Percentiles rank a stretch among this genome's conserved stretches.
Evolutionary conservation across 106 monocot species (phyloP).

Genomic region (Apostasia ramifera): DNA sequence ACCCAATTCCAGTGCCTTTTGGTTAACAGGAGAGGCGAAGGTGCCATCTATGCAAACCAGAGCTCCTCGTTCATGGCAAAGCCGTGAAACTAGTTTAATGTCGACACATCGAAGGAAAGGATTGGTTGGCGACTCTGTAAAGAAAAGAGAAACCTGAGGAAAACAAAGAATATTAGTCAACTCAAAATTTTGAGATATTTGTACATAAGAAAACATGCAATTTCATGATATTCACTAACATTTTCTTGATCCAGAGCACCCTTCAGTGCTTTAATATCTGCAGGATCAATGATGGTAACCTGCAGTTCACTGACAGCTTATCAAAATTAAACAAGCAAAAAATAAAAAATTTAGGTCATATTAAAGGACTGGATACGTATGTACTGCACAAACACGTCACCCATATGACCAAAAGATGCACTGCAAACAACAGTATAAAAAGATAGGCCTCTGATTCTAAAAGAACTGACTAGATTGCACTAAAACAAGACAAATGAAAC

Average conservation of each 20-base stretch:
- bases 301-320: constrained; percentile 21
- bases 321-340: not conserved
- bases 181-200: not conserved
- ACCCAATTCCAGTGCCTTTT: constrained; percentile 83
- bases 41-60: constrained; percentile 95
- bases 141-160: constrained; percentile 87
- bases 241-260: constrained; percentile 63
- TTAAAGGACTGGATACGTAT: not conserved
- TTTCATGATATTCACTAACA: constrained; percentile 26
- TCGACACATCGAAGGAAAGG: constrained; percentile 93
- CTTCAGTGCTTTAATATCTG: constrained; percentile 66
- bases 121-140: constrained; percentile 96
- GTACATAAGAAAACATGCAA: not conserved
- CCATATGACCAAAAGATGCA: too few species aligned
- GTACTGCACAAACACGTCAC: too few species aligned
- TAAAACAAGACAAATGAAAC: too few species aligned
- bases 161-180: constrained; percentile 2
- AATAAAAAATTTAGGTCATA: not conserved
- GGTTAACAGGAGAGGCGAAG: constrained; percentile 94
- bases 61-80: constrained; percentile 87
- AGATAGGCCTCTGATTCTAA: too few species aligned
- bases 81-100: constrained; percentile 69
- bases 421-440: too few species aligned
- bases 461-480: too few species aligned
- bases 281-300: constrained; percentile 85